Evolutionary conservation across 1,284 basidiomycete species (phyloP).

Genomic region (Pseudozyma tsukubaensis): DNA sequence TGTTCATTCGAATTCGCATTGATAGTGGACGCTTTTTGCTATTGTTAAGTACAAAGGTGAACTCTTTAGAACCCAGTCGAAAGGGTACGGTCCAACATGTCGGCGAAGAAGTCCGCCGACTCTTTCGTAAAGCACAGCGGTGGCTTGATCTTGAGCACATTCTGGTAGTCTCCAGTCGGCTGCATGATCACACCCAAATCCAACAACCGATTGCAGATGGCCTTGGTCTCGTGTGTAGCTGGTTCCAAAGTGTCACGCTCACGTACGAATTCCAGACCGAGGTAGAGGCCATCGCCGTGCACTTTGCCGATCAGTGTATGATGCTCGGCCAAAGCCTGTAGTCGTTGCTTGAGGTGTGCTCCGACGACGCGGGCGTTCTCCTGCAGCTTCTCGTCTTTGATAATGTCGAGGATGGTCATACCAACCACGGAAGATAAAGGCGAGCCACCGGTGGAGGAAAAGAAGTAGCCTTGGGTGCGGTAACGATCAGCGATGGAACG

Average conservation of each 20-base stretch:
- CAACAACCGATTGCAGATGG: not conserved
- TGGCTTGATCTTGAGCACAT: constrained; percentile 1
- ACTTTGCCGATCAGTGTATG: not conserved
- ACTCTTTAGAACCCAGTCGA: not conserved
- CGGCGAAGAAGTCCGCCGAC: not conserved
- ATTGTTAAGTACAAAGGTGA: too few species aligned
- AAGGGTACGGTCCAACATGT: not conserved
- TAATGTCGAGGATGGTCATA: not conserved
- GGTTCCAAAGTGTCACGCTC: too few species aligned
- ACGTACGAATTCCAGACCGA: not conserved
- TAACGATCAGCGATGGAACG: not conserved
- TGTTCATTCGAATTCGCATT: too few species aligned
- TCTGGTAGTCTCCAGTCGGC: not conserved
- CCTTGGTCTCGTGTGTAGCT: not conserved
- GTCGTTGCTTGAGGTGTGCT: not conserved
- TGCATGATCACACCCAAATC: constrained; percentile 1
- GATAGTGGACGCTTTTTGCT: too few species aligned
- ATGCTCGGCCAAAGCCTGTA: not conserved
- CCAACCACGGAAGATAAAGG: not conserved
- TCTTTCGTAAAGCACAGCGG: not conserved
- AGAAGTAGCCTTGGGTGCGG: constrained; percentile 1
- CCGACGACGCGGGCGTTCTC: not conserved
- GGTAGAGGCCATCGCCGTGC: constrained; percentile 1
- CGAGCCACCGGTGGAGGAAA: not conserved
- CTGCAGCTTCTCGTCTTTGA: not conserved